Conservation (phyloP, 2,329 filamentous ascomycete species). For the Sporothrix protearum region DNA sequence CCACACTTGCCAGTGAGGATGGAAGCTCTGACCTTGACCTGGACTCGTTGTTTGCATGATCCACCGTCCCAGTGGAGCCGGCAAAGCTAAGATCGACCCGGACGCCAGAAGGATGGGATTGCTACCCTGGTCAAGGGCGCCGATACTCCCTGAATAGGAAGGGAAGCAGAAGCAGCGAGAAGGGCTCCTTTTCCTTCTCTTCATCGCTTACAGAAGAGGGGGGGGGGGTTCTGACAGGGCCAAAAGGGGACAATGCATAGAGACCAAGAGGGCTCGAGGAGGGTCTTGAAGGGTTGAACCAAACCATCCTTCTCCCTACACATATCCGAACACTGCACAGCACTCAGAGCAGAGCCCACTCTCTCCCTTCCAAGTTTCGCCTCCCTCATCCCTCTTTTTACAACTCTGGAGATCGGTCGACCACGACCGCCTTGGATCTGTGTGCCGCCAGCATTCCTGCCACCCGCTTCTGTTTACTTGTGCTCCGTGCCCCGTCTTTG, state of each 20-base stretch:
- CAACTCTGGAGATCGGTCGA: background rate
- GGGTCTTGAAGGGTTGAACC: background rate
- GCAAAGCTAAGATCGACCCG: conserved; percentile 26
- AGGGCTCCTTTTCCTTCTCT: background rate
- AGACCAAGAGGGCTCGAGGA: background rate
- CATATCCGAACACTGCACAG: no score
- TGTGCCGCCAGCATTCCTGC: conserved; percentile 12
- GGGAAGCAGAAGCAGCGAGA: background rate
- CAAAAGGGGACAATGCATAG: background rate
- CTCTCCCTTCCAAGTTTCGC: conserved; percentile 1
- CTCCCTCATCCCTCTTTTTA: conserved; percentile 8
- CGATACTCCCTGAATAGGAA: conserved; percentile 2
- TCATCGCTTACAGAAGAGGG: background rate
- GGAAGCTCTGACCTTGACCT: background rate
- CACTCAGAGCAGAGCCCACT: no score
- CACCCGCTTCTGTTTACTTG: conserved; percentile 12
- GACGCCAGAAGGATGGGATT: conserved; percentile 17
- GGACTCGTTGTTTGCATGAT: background rate
- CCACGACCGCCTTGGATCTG: background rate
- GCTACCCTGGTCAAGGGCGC: conserved; percentile 12
- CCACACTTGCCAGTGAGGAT: background rate
- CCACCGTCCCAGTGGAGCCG: conserved; percentile 22
- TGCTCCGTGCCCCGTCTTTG: background rate
- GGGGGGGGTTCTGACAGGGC: background rate
- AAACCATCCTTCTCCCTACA: background rate